Conservation (phyloP, 768 basidiomycete species). For the Pleurotus cornucopiae region DNA sequence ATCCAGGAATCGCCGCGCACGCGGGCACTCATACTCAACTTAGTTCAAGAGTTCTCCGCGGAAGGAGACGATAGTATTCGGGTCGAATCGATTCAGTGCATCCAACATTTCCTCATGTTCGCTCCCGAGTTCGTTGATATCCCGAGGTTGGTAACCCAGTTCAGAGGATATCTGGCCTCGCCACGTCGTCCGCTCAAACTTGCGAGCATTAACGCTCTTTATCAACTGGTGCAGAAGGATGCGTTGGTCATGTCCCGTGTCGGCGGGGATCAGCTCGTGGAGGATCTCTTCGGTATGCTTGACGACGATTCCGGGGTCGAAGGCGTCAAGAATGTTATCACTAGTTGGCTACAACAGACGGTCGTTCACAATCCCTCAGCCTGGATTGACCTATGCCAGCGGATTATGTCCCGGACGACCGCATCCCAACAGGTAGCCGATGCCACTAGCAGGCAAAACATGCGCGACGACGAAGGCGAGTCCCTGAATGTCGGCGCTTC, state of each 20-base stretch:
- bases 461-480: constrained; percentile 90
- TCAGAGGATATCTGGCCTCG: constrained; percentile 77
- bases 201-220: constrained; percentile 92
- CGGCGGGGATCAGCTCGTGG: constrained; percentile 91
- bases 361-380: constrained; percentile 90
- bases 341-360: constrained; percentile 93
- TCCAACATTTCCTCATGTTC: constrained; percentile 97
- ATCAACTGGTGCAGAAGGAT: constrained; percentile 96
- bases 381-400: constrained; percentile 97
- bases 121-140: constrained; percentile 81
- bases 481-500: constrained; percentile 68
- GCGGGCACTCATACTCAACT: constrained; percentile 74
- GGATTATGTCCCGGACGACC: constrained; percentile 94
- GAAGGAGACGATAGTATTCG: constrained; percentile 86
- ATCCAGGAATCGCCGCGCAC: constrained; percentile 84
- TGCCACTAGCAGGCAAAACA: constrained; percentile 43
- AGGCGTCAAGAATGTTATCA: constrained; percentile 90
- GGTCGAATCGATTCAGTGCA: constrained; percentile 93
- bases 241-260: constrained; percentile 87
- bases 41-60: constrained; percentile 79
- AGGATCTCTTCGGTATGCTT: constrained; percentile 91
- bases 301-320: constrained; percentile 94
- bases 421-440: constrained; percentile 74
- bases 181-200: constrained; percentile 82
- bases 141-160: constrained; percentile 72